Evolutionary conservation across 176 grass and related monocot genomes (phyloP).

Genomic region (Melocanna baccifera): DNA sequence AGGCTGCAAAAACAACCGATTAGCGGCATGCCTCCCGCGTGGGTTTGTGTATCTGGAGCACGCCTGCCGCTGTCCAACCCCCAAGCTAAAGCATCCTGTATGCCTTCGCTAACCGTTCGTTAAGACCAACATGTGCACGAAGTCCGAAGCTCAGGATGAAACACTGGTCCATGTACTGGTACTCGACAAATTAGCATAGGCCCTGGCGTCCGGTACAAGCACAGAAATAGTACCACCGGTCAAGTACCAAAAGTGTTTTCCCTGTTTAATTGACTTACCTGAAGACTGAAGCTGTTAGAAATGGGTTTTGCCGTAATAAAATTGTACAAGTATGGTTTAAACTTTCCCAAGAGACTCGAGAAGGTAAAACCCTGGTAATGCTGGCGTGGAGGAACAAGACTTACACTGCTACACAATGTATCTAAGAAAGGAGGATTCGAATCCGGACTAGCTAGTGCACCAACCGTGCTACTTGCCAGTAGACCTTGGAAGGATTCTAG

Average conservation of each 20-base stretch:
- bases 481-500: no score
- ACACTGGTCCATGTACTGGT: background rate
- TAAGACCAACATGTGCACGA: no score
- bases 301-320: background rate
- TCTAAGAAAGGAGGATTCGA: no score
- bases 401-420: no score
- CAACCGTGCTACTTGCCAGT: no score
- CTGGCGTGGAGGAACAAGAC: no score
- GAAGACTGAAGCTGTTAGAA: no score
- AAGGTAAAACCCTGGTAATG: no score
- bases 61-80: constrained; percentile 21
- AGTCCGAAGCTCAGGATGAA: background rate
- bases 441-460: no score
- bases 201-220: background rate
- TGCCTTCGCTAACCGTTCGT: constrained; percentile 19
- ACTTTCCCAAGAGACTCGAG: background rate
- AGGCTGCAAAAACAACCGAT: background rate
- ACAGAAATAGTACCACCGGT: background rate
- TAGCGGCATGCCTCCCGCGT: constrained; percentile 25
- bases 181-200: background rate
- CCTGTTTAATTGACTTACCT: background rate
- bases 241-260: background rate
- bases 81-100: background rate
- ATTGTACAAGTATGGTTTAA: background rate
- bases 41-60: constrained; percentile 34